phyloP scores from a whole-genome alignment of 352 stramenopile species.

The Labyrinthula sp. region DNA sequence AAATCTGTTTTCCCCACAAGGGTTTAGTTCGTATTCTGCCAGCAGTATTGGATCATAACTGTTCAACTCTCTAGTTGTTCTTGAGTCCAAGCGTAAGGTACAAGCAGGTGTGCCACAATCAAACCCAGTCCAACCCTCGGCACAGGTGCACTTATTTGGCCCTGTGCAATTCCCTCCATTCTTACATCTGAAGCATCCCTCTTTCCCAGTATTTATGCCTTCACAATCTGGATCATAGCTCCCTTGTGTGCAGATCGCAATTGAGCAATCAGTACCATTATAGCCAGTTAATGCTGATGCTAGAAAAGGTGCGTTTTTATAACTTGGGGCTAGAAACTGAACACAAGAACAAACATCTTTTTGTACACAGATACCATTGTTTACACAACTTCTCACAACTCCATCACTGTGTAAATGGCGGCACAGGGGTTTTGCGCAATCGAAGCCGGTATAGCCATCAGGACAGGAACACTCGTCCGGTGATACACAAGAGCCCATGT shows the following conservation, averaged over 20 bases:
- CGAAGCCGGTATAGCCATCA: conserved; percentile 69
- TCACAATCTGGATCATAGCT: conserved; percentile 70
- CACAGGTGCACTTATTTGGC: conserved; percentile 66
- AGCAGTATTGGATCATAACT: conserved; percentile 77
- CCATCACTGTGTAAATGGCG: conserved; percentile 38
- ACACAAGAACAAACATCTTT: conserved; percentile 77
- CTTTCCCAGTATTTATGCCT: conserved; percentile 36
- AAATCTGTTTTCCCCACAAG: conserved; percentile 60
- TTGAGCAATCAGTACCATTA: conserved; percentile 68
- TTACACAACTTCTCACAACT: conserved; percentile 48
- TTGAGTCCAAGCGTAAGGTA: conserved; percentile 38
- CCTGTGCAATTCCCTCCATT: conserved; percentile 71
- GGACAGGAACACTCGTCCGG: conserved; percentile 67
- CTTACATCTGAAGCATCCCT: conserved; percentile 75
- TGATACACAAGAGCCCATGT: conserved; percentile 66
- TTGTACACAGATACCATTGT: conserved; percentile 64
- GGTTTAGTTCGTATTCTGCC: conserved; percentile 65
- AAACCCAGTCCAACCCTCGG: conserved; percentile 70
- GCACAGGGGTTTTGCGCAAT: conserved; percentile 77
- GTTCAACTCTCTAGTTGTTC: conserved; percentile 60
- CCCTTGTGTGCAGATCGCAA: conserved; percentile 79
- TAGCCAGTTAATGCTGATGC: too few species aligned
- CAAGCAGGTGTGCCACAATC: conserved; percentile 76
- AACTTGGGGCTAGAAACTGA: too few species aligned
- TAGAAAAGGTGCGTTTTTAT: too few species aligned